Percentiles rank a stretch among this genome's conserved stretches.
Evolutionary conservation across 2,329 filamentous ascomycete genomes (phyloP).

Genomic region (Grosmannia penicillata): DNA sequence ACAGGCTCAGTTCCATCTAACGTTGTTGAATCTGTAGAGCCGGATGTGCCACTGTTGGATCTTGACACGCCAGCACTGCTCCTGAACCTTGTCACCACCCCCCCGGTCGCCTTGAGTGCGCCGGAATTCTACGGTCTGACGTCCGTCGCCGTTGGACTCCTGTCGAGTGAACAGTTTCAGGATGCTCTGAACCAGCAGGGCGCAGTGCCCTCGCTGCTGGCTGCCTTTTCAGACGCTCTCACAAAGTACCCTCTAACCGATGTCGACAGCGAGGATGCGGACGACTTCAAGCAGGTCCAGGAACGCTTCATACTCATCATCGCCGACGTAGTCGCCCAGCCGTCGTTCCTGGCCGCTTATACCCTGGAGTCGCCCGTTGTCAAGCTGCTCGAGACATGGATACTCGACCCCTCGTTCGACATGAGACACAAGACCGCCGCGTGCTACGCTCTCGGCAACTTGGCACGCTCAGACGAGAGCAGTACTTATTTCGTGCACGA

Average conservation of each 20-base stretch:
- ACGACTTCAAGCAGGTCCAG: slow-evolving; percentile 22
- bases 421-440: slow-evolving; percentile 33
- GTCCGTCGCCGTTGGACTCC: slow-evolving; percentile 38
- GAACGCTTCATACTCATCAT: slow-evolving; percentile 33
- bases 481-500: slow-evolving; percentile 34
- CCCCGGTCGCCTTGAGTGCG: slow-evolving; percentile 26
- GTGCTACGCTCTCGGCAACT: slow-evolving; percentile 46
- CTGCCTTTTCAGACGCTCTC: slow-evolving; percentile 32
- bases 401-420: slow-evolving; percentile 19
- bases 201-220: slow-evolving; percentile 28
- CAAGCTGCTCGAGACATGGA: slow-evolving; percentile 25
- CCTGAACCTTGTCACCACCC: slow-evolving; percentile 30
- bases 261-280: slow-evolving; percentile 30
- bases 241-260: slow-evolving; percentile 23
- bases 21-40: too few relatives aligned
- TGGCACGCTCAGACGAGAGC: slow-evolving; percentile 41
- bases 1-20: too few relatives aligned
- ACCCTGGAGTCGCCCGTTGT: slow-evolving; percentile 23
- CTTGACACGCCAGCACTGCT: slow-evolving; percentile 32
- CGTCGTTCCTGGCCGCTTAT: slow-evolving; percentile 22
- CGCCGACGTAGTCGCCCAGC: slow-evolving; percentile 31
- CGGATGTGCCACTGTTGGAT: slow-evolving; percentile 28
- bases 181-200: slow-evolving; percentile 25
- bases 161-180: slow-evolving; percentile 38
- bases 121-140: slow-evolving; percentile 39